Evolutionary conservation across 169 alveolate genomes (phyloP), one percentile per base, ranked within the genome.

Genomic region (Perkinsus marinus): DNA sequence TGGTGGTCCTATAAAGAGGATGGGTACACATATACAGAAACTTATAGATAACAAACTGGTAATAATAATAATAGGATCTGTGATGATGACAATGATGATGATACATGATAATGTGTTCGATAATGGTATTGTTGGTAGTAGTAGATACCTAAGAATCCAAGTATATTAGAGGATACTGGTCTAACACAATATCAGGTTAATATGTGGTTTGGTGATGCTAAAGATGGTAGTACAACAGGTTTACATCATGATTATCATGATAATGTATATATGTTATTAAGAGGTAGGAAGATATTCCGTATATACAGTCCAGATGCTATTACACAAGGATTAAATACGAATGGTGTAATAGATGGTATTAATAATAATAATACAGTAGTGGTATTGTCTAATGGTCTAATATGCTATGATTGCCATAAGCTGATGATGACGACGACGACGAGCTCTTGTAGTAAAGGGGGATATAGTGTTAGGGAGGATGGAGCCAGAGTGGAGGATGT

Each of bases 181-280:
- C 79, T 57, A 57, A 57, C 34, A 57, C 79, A 57, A 16, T 93
- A 92, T 79, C 94, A 93, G 69, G 91, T 89, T 90, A 93, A 93
- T 30, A 39, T 93, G 34, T 93, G 94, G 94, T 39, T 89, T 79
- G 94, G 94, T 0, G 89, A 43, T 68, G 90, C 92, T 37, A 0
- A 39, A n/a, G 26, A 43, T 0, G 91, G 94, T 17, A 93, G 93
- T 90, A 92, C 90, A 37, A 90, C 93, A 26, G 94, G 94, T 39
- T 89, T 93, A 79, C 94, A 93, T 39, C 94, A 93, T 46, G 94
- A 93, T 57, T 93, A 89, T 89, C 94, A 93, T 47, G 94, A 93
- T 39, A 93, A 93, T 47, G 43, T 93, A 30, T 93, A 93, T 46
- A 89, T 92, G 37, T 92, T 93, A 0, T 37, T 93, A 34, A 43